These are phyloP conservation scores for Linum tenue DNA, from an alignment of 345 rosid genomes.

Conservation along the genomic window DNA sequence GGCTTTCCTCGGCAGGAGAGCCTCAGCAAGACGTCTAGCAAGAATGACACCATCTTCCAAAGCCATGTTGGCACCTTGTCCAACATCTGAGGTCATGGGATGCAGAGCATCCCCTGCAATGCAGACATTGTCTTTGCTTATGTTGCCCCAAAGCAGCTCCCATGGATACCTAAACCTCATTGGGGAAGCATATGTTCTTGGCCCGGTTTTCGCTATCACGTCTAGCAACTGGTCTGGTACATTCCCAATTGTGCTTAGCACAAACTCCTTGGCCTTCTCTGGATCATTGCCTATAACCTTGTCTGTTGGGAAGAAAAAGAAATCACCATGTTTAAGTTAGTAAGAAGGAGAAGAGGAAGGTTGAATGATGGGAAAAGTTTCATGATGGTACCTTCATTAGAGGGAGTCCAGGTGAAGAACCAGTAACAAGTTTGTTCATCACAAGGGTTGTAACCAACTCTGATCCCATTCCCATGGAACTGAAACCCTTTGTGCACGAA, in stretches of 20 bases:
- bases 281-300: constrained; percentile 24
- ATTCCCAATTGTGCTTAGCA: constrained; percentile 29
- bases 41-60: constrained; percentile 56
- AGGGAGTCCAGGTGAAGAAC: constrained; percentile 37
- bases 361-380: no score
- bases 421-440: constrained; percentile 35
- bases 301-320: not conserved
- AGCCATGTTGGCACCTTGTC: constrained; percentile 65
- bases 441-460: constrained; percentile 44
- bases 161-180: constrained; percentile 7
- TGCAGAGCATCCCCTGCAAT: constrained; percentile 5
- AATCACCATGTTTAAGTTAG: not conserved
- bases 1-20: constrained; percentile 16
- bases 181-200: not conserved
- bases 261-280: constrained; percentile 33
- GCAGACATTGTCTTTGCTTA: constrained; percentile 8
- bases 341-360: no score
- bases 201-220: not conserved
- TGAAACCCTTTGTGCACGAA: constrained; percentile 26
- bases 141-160: constrained; percentile 5
- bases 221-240: constrained; percentile 26
- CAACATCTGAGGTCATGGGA: constrained; percentile 15
- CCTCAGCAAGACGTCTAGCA: constrained; percentile 57
- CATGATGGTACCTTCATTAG: constrained; percentile 20
- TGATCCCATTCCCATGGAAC: constrained; percentile 39